These are phyloP conservation scores for Triadica sebifera DNA, from an alignment of 345 rosid genomes.

Conservation along the genomic window DNA sequence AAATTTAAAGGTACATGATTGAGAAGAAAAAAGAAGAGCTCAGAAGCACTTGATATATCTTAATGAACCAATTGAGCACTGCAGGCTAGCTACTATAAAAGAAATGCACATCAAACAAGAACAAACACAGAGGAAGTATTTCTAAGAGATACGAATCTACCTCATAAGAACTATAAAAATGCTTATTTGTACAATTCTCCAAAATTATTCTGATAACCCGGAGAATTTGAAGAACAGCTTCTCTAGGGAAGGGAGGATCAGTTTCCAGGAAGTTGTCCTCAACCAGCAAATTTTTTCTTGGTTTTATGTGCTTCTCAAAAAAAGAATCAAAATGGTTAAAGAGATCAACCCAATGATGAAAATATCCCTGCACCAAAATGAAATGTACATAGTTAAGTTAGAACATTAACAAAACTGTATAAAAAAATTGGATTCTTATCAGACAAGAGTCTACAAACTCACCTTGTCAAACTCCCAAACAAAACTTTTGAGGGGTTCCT, in stretches of 20 bases:
- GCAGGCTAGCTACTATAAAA: neutral
- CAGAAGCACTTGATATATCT: neutral
- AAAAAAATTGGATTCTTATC: neutral
- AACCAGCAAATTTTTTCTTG: slow-evolving; percentile 77
- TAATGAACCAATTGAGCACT: neutral
- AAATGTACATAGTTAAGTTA: slow-evolving; percentile 22
- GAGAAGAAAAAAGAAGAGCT: slow-evolving; percentile 1
- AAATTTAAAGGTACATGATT: slow-evolving; percentile 15
- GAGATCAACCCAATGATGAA: slow-evolving; percentile 98
- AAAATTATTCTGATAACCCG: slow-evolving; percentile 83
- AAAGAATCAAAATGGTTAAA: slow-evolving; percentile 88
- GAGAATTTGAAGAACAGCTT: slow-evolving; percentile 87
- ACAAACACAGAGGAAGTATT: neutral
- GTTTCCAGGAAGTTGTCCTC: slow-evolving; percentile 68
- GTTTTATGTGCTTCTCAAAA: slow-evolving; percentile 86
- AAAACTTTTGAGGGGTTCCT: slow-evolving; percentile 70
- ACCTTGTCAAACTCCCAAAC: slow-evolving; percentile 96
- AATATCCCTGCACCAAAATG: slow-evolving; percentile 70
- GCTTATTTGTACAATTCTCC: slow-evolving; percentile 95
- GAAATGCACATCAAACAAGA: neutral
- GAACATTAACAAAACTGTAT: neutral
- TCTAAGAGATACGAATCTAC: slow-evolving; percentile 35
- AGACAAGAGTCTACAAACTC: slow-evolving; percentile 12
- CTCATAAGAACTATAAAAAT: slow-evolving; percentile 89
- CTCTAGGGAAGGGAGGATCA: slow-evolving; percentile 78